Percentiles rank a stretch among this genome's conserved stretches.
Evolutionary conservation across 257 asterid species (phyloP).

Genomic region (Plantago ovata): DNA sequence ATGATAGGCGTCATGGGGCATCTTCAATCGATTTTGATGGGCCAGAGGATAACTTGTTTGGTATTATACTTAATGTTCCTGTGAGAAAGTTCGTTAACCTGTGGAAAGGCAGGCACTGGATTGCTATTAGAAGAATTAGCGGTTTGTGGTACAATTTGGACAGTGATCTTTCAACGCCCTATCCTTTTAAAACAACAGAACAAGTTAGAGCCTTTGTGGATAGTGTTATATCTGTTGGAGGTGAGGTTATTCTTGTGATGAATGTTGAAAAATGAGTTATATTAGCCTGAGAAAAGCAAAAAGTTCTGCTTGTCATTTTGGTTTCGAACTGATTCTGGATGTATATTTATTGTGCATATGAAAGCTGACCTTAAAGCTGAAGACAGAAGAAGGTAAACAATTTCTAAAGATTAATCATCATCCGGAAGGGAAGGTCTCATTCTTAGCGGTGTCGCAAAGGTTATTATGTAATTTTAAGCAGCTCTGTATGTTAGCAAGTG

Average conservation of each 20-base stretch:
- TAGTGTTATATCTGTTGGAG: slow-evolving; percentile 38
- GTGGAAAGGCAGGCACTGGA: slow-evolving; percentile 85
- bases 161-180: slow-evolving; percentile 63
- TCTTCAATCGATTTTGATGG: slow-evolving; percentile 59
- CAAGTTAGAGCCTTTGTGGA: slow-evolving; percentile 54
- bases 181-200: slow-evolving; percentile 34
- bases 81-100: slow-evolving; percentile 61
- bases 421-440: no score
- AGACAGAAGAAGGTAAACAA: no score
- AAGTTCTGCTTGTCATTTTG: no score
- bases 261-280: slow-evolving; percentile 29
- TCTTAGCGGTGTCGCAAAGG: no score
- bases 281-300: slow-evolving; percentile 3
- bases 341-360: no score
- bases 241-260: slow-evolving; percentile 71
- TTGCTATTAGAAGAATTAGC: slow-evolving; percentile 56
- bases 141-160: slow-evolving; percentile 78
- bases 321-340: no score
- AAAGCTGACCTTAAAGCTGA: no score
- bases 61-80: slow-evolving; percentile 61
- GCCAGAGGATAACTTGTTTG: slow-evolving; percentile 42
- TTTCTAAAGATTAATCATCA: no score
- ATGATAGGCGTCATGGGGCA: slow-evolving; percentile 59
- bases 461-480: no score
- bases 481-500: no score